Conservation (phyloP, 2,329 filamentous ascomycete species). For the Fusarium kyushuense region DNA sequence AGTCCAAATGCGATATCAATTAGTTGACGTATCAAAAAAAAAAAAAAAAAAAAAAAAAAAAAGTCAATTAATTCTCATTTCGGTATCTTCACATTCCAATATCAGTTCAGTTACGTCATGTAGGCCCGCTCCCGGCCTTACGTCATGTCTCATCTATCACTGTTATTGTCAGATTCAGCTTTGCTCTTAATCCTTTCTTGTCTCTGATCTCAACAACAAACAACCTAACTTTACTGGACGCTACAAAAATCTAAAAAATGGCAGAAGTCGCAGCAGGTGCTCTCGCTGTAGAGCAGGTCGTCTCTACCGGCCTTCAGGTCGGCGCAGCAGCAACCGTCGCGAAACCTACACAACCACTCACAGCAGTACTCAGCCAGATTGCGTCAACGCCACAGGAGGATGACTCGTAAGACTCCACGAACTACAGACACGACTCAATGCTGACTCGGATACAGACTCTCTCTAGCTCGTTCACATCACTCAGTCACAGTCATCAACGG, state of each 20-base stretch:
- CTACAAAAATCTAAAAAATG: slow-evolving; percentile 7
- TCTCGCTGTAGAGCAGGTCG: slow-evolving; percentile 34
- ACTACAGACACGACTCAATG: fast-evolving
- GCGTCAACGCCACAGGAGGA: slow-evolving; percentile 27
- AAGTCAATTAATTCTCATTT: not conserved
- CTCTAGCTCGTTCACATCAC: slow-evolving; percentile 35
- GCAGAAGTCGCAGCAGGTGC: slow-evolving; percentile 41
- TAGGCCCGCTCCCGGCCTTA: slow-evolving; percentile 11
- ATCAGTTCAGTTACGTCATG: slow-evolving; percentile 9
- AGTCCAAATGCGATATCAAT: not conserved
- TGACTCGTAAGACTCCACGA: not conserved
- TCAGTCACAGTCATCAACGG: slow-evolving; percentile 29
- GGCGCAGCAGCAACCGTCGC: slow-evolving; percentile 35
- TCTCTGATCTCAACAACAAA: not conserved
- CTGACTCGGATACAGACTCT: not conserved
- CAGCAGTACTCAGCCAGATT: slow-evolving; percentile 38
- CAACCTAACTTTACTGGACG: not conserved
- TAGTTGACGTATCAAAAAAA: not conserved
- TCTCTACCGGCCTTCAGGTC: slow-evolving; percentile 38
- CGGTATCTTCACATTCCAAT: slow-evolving; percentile 10
- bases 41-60: not conserved
- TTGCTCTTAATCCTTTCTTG: not conserved
- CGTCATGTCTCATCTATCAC: slow-evolving; percentile 20
- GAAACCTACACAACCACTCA: slow-evolving; percentile 37
- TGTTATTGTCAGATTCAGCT: slow-evolving; percentile 1